phyloP scores from a whole-genome alignment of 805 yeast species.

The Sungouiozyma ichnusensis region DNA sequence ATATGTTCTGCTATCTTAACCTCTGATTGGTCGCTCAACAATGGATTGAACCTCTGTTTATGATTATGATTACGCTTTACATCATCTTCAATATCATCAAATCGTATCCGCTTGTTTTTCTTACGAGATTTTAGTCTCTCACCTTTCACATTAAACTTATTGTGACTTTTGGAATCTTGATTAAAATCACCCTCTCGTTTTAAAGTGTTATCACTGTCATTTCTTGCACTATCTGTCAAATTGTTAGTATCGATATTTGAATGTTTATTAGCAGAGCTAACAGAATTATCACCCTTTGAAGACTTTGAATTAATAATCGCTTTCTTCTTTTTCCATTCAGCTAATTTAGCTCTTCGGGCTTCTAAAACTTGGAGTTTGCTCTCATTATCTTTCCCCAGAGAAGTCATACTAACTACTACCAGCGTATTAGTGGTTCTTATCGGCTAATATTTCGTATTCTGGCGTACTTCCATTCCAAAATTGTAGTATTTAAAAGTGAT shows the following conservation, averaged over 20 bases:
- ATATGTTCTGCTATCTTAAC: neutral
- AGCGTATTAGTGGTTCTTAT: neutral
- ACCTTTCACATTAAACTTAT: neutral
- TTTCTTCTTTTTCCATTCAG: conserved; percentile 52
- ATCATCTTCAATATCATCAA: conserved; percentile 17
- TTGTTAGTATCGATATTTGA: conserved; percentile 4
- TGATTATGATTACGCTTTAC: neutral
- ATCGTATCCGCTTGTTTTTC: conserved; percentile 3
- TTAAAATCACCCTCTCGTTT: neutral
- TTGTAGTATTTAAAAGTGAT: neutral
- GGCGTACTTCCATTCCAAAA: no score
- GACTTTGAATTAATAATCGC: conserved; percentile 9
- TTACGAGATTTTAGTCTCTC: no score
- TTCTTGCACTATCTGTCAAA: conserved; percentile 27
- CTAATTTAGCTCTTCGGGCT: conserved; percentile 42
- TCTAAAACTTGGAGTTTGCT: conserved; percentile 30
- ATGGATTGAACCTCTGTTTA: neutral
- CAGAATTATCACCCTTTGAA: neutral
- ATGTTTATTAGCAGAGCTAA: neutral
- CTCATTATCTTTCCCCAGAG: conserved; percentile 12
- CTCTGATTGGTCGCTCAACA: neutral
- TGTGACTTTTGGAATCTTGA: conserved; percentile 1
- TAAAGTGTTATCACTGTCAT: conserved; percentile 30
- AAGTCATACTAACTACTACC: conserved; percentile 7
- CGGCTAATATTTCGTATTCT: neutral